Evolutionary conservation across 202 grass and related monocot genomes (phyloP).

Genomic region (Carex sylvatica): DNA sequence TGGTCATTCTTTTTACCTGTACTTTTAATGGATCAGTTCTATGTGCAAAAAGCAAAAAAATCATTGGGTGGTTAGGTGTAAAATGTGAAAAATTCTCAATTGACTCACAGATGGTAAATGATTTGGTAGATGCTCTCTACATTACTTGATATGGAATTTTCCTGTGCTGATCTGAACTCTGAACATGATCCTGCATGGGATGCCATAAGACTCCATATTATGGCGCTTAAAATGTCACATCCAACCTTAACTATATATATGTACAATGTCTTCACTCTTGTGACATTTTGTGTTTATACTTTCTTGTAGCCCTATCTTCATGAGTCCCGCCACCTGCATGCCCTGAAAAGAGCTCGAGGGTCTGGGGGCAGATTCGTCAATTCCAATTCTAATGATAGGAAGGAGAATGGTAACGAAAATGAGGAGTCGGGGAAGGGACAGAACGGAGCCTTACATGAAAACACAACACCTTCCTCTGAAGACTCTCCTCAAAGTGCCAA

Average conservation of each 20-base stretch:
- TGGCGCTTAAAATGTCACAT: not conserved
- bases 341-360: slow-evolving; percentile 85
- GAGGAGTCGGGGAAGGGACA: slow-evolving; percentile 35
- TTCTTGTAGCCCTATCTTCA: slow-evolving; percentile 81
- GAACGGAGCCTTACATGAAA: slow-evolving; percentile 19
- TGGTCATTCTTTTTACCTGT: not conserved
- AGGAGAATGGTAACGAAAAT: slow-evolving; percentile 45
- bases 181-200: not conserved
- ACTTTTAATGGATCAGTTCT: not conserved
- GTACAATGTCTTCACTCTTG: not conserved
- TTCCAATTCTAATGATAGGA: slow-evolving; percentile 59
- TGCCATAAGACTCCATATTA: not conserved
- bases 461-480: not conserved
- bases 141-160: slow-evolving; percentile 18
- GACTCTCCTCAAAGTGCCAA: slow-evolving; percentile 7
- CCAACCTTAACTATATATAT: not conserved
- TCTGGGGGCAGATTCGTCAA: slow-evolving; percentile 89
- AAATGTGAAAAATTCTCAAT: not conserved
- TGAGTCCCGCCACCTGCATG: slow-evolving; percentile 88
- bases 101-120: not conserved
- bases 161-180: not conserved
- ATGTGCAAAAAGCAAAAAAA: not conserved
- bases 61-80: not conserved
- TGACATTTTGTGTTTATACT: not conserved
- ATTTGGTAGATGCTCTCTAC: not conserved